These are phyloP conservation scores for Lachnellula arida DNA, from an alignment of 2,329 filamentous ascomycete genomes.

Conservation along the genomic window DNA sequence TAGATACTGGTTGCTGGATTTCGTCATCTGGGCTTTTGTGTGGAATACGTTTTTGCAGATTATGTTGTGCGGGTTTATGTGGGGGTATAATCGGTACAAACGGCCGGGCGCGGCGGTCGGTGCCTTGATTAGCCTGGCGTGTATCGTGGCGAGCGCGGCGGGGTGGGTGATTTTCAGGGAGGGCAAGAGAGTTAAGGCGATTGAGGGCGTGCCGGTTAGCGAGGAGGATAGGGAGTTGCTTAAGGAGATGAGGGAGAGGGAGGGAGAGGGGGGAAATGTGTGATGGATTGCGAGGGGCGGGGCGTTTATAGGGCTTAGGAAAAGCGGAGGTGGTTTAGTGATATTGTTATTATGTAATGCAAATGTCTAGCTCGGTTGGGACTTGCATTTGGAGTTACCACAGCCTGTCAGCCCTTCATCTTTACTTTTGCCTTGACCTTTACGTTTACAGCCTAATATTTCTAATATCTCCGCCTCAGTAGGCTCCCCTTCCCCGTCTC, in stretches of 20 bases:
- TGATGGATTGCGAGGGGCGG: too few species aligned
- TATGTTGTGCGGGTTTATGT: conserved; percentile 74
- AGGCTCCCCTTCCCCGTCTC: too few species aligned
- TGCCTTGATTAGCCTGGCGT: conserved; percentile 17
- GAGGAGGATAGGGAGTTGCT: conserved; percentile 30
- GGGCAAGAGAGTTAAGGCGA: conserved; percentile 20
- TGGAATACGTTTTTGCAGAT: conserved; percentile 73
- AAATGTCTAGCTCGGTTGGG: too few species aligned
- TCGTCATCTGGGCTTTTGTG: conserved; percentile 71
- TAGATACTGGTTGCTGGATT: conserved; percentile 66
- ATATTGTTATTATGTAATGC: too few species aligned
- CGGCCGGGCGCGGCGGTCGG: conserved; percentile 16
- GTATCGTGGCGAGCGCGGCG: conserved; percentile 17
- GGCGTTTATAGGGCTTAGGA: too few species aligned
- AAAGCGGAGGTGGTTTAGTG: too few species aligned
- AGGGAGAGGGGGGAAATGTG: not conserved
- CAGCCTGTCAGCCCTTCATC: too few species aligned
- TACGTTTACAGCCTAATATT: too few species aligned
- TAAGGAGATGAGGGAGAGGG: conserved; percentile 19
- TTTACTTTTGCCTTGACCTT: too few species aligned
- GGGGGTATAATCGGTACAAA: conserved; percentile 59
- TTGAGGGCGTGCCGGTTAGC: conserved; percentile 20
- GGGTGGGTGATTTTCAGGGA: conserved; percentile 21
- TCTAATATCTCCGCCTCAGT: too few species aligned
- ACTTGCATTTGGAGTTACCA: too few species aligned